Evolutionary conservation across 2,329 filamentous ascomycete genomes (phyloP), one percentile per base, ranked within the genome.

Genomic region (Ceratocystis alfenasii): DNA sequence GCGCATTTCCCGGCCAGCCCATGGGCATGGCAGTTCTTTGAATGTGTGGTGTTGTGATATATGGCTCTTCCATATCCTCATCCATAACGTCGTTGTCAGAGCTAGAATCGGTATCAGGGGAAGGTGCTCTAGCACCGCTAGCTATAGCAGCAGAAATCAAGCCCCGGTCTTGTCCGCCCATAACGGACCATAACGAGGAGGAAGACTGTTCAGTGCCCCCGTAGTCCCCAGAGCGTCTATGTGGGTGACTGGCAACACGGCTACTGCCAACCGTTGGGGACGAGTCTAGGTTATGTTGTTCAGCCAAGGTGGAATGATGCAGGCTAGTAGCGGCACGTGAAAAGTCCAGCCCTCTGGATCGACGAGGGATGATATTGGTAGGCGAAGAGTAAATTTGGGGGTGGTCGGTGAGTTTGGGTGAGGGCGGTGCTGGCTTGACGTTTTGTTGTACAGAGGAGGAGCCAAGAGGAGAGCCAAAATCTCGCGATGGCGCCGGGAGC

Each of bases 291-390:
- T 89, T 94, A 0, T 89, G 88, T 74, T 87, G 84, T 70, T 96
- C 90, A 66, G 93, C 92, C 7, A 97, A 82, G 0, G 89, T 97
- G 17, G 93, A 96, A 75, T 97, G 94, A 76, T 97, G 94, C 25
- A 99, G 80, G 73, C 92, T 95, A 10, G 93, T 96, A 69, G 90
- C 94, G 10, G 92, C 92, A 70, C 93, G 84, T 50, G 93, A 93
- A 75, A 96, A 97, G 76, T 97, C 93, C 68, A 96, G 80, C 55
- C 93, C 93, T 66, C 93, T 85, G 36, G 92, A 96, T 68, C 92
- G 87, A 69, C 93, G 85, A 20, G 93, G 93, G 6, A 97, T 81
- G 60, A 95, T 88, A 65, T 92, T 95, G 30, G 89, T 87, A 1
- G 92, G 91, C 1, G 90, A 93, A 53, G 88, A 88, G 77, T 95